Percentiles rank a stretch among this genome's conserved stretches.
These are phyloP conservation scores for Pseudopyricularia javanii DNA, from an alignment of 2,329 filamentous ascomycete species.

Conservation along the genomic window DNA sequence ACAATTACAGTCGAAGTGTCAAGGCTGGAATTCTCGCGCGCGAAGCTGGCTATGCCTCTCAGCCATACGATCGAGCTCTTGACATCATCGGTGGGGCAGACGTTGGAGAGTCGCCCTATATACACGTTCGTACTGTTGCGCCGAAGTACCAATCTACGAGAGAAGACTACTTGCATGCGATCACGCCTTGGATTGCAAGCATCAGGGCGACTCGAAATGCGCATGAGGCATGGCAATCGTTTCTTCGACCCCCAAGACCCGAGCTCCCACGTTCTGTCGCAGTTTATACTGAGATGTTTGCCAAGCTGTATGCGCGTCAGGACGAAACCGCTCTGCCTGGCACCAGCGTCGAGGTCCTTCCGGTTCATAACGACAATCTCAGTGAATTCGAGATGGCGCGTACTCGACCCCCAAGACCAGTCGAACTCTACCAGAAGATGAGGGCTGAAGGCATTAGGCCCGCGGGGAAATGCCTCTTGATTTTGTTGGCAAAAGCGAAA, in stretches of 20 bases:
- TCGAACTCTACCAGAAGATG: slow-evolving; percentile 50
- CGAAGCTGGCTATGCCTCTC: slow-evolving; percentile 40
- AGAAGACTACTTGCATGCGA: background rate
- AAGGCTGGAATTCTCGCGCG: slow-evolving; percentile 40
- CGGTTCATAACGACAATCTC: slow-evolving; percentile 43
- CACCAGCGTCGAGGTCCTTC: slow-evolving; percentile 28
- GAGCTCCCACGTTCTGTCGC: slow-evolving; percentile 21
- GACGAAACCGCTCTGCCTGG: slow-evolving; percentile 27
- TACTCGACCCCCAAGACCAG: slow-evolving; percentile 45
- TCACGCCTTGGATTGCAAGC: slow-evolving; percentile 36
- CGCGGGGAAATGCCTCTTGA: slow-evolving; percentile 33
- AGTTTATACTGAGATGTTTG: slow-evolving; percentile 49
- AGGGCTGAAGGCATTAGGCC: slow-evolving; percentile 32
- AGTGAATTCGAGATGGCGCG: slow-evolving; percentile 54
- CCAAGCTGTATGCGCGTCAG: slow-evolving; percentile 33
- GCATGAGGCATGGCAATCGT: slow-evolving; percentile 46
- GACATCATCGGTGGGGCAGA: slow-evolving; percentile 40
- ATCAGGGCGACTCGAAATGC: slow-evolving; percentile 47
- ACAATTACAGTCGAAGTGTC: slow-evolving; percentile 40
- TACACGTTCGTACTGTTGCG: slow-evolving; percentile 35
- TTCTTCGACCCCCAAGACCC: slow-evolving; percentile 23
- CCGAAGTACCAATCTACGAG: slow-evolving; percentile 4
- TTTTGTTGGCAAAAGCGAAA: slow-evolving; percentile 41
- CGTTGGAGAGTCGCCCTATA: slow-evolving; percentile 38
- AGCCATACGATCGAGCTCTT: slow-evolving; percentile 32